phyloP scores from a whole-genome alignment of 208 protist genomes.

The Tritrichomonas foetus region DNA sequence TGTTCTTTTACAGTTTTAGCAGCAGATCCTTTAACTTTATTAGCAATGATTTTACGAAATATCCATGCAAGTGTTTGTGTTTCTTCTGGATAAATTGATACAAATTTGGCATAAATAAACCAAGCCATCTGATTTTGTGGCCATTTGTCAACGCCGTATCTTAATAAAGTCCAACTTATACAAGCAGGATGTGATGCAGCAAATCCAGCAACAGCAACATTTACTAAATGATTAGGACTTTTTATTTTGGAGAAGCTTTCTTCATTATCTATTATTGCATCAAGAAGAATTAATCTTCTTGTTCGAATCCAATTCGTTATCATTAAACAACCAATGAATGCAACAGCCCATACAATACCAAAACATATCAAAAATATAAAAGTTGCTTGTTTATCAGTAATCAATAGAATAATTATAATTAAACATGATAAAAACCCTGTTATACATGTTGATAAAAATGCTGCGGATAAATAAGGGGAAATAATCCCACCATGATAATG shows the following conservation, averaged over 20 bases:
- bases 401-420: neutral
- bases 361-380: neutral
- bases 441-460: too few species aligned
- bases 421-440: neutral
- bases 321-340: neutral
- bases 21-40: neutral
- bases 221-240: neutral
- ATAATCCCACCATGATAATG: too few species aligned
- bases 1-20: neutral
- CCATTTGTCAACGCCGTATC: neutral
- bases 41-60: neutral
- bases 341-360: neutral
- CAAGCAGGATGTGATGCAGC: neutral
- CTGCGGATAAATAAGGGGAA: too few species aligned
- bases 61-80: neutral
- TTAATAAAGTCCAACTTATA: neutral
- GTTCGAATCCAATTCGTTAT: neutral
- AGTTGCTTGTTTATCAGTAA: neutral
- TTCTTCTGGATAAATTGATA: neutral
- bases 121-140: neutral
- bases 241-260: neutral
- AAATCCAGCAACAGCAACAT: neutral
- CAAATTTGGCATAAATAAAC: neutral
- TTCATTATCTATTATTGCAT: neutral
- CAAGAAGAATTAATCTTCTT: neutral